These are phyloP conservation scores for Buxus sempervirens DNA, from an alignment of 164 flowering plant species.

Conservation along the genomic window DNA sequence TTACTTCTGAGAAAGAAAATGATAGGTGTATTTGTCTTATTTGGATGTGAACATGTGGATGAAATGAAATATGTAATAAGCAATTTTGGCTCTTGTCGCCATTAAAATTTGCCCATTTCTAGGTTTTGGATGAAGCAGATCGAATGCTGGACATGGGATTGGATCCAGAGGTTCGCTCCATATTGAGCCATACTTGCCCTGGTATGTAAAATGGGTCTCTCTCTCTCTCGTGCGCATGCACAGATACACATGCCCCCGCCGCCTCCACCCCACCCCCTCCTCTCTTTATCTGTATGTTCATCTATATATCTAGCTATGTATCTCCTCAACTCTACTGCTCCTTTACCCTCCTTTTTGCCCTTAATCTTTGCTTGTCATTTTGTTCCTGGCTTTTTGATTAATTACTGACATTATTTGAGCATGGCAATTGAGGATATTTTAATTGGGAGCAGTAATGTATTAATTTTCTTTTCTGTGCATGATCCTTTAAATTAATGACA, in stretches of 20 bases:
- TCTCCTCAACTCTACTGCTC: too few relatives aligned
- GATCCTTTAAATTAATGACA: too few relatives aligned
- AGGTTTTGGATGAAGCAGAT: constrained; percentile 99
- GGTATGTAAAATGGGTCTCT: constrained; percentile 38
- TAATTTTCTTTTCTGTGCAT: too few relatives aligned
- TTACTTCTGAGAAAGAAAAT: too few relatives aligned
- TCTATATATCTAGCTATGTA: background rate
- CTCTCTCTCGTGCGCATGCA: constrained; percentile 29
- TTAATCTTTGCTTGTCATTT: background rate
- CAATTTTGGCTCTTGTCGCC: background rate
- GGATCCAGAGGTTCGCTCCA: constrained; percentile 89
- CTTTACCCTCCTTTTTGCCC: background rate
- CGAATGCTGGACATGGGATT: constrained; percentile 99
- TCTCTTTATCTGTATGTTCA: background rate
- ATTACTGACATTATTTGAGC: too few relatives aligned
- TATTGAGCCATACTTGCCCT: constrained; percentile 69
- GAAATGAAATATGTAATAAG: background rate
- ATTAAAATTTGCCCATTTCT: background rate
- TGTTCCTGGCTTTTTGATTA: too few relatives aligned
- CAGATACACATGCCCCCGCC: too few relatives aligned
- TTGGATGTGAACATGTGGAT: background rate
- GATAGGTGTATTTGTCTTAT: background rate
- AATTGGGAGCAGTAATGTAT: too few relatives aligned
- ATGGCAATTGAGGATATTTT: background rate
- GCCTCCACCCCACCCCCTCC: too few relatives aligned